A percentile compares a stretch with the other conserved stretches of the same genome.
phyloP scores from a whole-genome alignment of 2,329 filamentous ascomycete species.

The Teratosphaeria epicoccoides region DNA sequence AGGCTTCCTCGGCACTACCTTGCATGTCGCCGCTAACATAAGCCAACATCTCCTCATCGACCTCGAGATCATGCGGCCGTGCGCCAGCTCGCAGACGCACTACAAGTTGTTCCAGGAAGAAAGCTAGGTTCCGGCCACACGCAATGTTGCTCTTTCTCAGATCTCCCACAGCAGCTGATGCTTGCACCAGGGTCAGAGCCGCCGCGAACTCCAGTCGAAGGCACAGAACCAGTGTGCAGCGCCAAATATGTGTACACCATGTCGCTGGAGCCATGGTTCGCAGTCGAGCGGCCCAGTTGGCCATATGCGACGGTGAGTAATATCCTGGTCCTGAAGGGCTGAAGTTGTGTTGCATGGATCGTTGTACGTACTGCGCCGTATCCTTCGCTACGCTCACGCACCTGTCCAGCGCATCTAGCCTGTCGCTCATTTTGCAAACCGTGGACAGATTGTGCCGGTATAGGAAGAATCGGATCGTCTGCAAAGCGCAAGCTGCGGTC shows the following conservation, averaged over 20 bases:
- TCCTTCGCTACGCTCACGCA: constrained; percentile 67
- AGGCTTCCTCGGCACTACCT: constrained; percentile 62
- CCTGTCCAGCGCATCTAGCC: constrained; percentile 62
- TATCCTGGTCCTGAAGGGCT: constrained; percentile 11
- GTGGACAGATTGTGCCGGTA: constrained; percentile 82
- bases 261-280: constrained; percentile 61
- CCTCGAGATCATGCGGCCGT: constrained; percentile 36
- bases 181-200: constrained; percentile 62
- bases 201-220: constrained; percentile 62
- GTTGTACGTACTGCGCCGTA: constrained; percentile 64
- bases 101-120: constrained; percentile 62
- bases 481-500: constrained; percentile 64
- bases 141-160: constrained; percentile 61
- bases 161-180: constrained; percentile 60
- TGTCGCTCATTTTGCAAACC: constrained; percentile 52
- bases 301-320: constrained; percentile 23
- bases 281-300: constrained; percentile 46
- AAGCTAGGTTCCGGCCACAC: constrained; percentile 71
- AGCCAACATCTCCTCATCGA: constrained; percentile 78
- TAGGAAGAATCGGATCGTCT: constrained; percentile 73
- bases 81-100: constrained; percentile 41
- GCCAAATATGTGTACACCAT: constrained; percentile 75
- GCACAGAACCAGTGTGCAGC: constrained; percentile 70
- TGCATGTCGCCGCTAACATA: constrained; percentile 84
- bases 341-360: constrained; percentile 42